Base-by-base conservation (phyloP, 495 filamentous ascomycete genomes). In the Immersiella caudata region DNA sequence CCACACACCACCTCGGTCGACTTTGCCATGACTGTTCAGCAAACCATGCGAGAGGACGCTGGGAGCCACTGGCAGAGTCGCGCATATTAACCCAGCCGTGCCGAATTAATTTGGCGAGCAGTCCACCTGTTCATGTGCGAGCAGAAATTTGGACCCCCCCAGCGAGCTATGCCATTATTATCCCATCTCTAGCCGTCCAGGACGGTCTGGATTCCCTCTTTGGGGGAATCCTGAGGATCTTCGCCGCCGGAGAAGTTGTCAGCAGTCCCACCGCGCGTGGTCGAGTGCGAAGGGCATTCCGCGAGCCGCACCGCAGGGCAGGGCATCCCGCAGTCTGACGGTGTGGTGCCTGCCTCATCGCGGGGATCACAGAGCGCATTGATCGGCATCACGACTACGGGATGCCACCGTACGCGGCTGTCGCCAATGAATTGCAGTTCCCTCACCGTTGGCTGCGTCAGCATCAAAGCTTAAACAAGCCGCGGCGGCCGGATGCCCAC, bases 1-100 rank as follows among this genome's bases (percentile, higher is more conserved):
- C 51, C 63, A 65, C 62, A 65, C 52, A 57, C 29, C 33, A 16
- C n/a, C 18, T 12, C 40, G 14, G 9, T 24, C 36, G 40, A 46
- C 40, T 14, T n/a, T 2, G 40, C 40, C 9, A 18, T 46, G 40
- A 14, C 40, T 46, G n/a, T 20, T 18, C 33, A 18, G 11, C 59
- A 22, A 33, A 20, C 21, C 29, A 29, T 24, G 36, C 24, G 49
- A 33, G 27, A 29, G 50, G 14, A 21, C 24, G 11, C 14, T 22
- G 25, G 40, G 24, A 27, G 29, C 16, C 49, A 62, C 65, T 64
- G 35, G 72, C 74, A 76, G 74, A 74, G 71, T 68, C 63, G 67
- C 52, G 58, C 70, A 77, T 72, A 71, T 73, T 76, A 72, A 71
- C 54, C 67, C 66, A 67, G 68, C 71, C 70, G 67, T 70, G 51